Conservation (phyloP, 1,139 yeast genomes). For the Protomyces inouyei region DNA sequence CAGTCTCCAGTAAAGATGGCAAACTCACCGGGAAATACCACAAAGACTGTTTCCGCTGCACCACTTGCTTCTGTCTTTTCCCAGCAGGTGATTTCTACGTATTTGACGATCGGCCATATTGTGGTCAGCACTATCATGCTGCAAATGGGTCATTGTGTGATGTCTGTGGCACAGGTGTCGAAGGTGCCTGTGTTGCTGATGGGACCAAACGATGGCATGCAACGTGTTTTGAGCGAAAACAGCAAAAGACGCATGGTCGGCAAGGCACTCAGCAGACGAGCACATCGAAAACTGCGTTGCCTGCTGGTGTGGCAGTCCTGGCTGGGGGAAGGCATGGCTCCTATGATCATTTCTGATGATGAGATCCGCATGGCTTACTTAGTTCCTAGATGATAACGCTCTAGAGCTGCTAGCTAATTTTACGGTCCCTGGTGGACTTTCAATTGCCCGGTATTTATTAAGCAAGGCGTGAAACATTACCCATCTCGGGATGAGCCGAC, state of each 20-base stretch:
- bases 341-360: background rate
- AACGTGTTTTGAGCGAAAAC: background rate
- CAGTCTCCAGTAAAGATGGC: slow-evolving; percentile 73
- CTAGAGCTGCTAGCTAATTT: no score
- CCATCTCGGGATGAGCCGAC: no score
- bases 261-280: background rate
- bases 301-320: background rate
- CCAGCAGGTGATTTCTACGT: slow-evolving; percentile 73
- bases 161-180: slow-evolving; percentile 69
- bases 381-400: no score
- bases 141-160: slow-evolving; percentile 71
- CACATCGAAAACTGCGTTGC: background rate
- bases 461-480: no score
- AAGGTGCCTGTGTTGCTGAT: slow-evolving; percentile 79
- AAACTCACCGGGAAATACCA: slow-evolving; percentile 75
- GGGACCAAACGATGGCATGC: background rate
- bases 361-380: no score
- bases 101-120: slow-evolving; percentile 69
- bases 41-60: slow-evolving; percentile 73
- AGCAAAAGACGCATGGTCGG: background rate
- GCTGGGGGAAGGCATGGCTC: background rate
- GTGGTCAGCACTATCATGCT: slow-evolving; percentile 71
- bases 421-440: no score
- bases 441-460: no score
- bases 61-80: slow-evolving; percentile 29